phyloP scores from a whole-genome alignment of 202 grass and related monocot species.

The Tripidium arundinaceum region DNA sequence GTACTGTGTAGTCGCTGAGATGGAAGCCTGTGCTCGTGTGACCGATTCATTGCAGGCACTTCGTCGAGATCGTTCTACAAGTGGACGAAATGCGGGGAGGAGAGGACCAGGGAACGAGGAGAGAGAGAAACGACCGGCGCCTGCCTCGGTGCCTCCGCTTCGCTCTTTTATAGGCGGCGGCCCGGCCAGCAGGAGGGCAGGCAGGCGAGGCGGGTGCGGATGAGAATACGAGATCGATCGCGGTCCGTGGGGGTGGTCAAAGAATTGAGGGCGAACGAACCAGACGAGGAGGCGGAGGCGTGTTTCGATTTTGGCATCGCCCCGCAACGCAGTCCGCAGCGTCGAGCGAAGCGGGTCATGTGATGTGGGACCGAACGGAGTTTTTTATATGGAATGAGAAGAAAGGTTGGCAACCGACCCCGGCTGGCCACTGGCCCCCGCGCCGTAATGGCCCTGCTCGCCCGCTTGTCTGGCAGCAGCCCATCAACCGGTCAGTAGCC shows the following conservation, averaged over 20 bases:
- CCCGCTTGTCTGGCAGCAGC: too few relatives aligned
- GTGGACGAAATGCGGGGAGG: not conserved
- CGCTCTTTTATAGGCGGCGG: conserved; percentile 7
- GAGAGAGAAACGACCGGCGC: not conserved
- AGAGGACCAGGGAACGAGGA: not conserved
- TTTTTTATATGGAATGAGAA: too few relatives aligned
- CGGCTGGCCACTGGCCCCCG: too few relatives aligned
- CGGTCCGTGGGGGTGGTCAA: too few relatives aligned
- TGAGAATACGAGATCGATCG: not conserved
- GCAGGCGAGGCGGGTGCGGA: not conserved
- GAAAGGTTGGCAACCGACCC: too few relatives aligned
- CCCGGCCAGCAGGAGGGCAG: not conserved
- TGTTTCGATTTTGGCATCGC: conserved; percentile 17
- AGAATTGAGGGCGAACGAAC: too few relatives aligned
- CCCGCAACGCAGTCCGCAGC: not conserved
- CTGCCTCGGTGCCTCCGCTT: not conserved
- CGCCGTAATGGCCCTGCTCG: too few relatives aligned
- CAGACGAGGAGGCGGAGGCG: not conserved
- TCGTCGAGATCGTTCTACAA: conserved; percentile 93
- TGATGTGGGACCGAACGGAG: too few relatives aligned
- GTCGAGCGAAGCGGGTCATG: not conserved
- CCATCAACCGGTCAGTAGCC: too few relatives aligned
- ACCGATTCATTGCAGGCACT: conserved; percentile 57
- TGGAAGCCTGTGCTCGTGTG: not conserved
- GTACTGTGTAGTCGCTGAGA: not conserved